phyloP scores from a whole-genome alignment of 345 rosid species.

The Lenwebbia sp. region DNA sequence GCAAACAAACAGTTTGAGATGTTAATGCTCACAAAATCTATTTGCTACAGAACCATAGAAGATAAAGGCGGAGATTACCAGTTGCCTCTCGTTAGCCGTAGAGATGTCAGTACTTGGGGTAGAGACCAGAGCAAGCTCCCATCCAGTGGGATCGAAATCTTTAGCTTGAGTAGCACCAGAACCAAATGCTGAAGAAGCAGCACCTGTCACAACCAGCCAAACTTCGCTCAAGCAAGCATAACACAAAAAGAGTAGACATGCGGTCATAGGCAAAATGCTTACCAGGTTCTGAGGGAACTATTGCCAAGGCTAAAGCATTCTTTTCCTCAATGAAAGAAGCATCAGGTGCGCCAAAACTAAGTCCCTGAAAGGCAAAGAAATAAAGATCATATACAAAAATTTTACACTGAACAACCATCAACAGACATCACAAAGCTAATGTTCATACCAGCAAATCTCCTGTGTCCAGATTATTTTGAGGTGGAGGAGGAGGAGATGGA shows the following conservation, averaged over 20 bases:
- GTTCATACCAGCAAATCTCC: slow-evolving; percentile 73
- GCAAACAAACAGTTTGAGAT: neutral
- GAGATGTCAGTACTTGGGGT: slow-evolving; percentile 73
- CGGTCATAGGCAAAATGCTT: neutral
- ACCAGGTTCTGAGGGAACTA: slow-evolving; percentile 63
- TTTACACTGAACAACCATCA: neutral
- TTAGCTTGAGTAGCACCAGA: slow-evolving; percentile 39
- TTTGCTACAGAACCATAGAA: neutral
- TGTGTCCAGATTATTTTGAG: slow-evolving; percentile 46
- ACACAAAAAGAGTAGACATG: neutral
- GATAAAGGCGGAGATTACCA: slow-evolving; percentile 32
- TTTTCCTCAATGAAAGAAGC: slow-evolving; percentile 78
- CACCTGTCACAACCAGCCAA: slow-evolving; percentile 13
- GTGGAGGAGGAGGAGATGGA: slow-evolving; percentile 27
- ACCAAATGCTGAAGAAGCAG: slow-evolving; percentile 34
- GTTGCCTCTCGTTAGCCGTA: slow-evolving; percentile 65
- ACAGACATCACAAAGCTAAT: neutral
- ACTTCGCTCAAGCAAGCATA: neutral
- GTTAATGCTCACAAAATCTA: neutral
- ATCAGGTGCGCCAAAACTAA: slow-evolving; percentile 33
- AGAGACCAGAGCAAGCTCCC: slow-evolving; percentile 89
- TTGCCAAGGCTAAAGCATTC: slow-evolving; percentile 91
- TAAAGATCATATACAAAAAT: neutral
- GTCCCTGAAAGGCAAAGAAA: slow-evolving; percentile 42
- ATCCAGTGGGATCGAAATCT: slow-evolving; percentile 81